phyloP scores from a whole-genome alignment of 331 rosid genomes.

The Ulmus americana region DNA sequence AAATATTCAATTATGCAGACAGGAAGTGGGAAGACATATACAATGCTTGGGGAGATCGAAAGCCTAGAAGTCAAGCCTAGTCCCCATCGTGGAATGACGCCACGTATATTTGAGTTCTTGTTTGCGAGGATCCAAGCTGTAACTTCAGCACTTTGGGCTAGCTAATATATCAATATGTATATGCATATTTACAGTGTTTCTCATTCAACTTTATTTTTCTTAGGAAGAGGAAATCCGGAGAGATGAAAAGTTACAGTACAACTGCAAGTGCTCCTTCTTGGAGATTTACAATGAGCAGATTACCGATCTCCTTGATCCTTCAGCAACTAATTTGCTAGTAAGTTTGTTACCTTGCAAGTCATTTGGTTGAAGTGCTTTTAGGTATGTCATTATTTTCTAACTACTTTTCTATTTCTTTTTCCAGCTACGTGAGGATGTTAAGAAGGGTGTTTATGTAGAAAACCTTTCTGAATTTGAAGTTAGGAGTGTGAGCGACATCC shows the following conservation, averaged over 20 bases:
- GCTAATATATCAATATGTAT: conserved; percentile 19
- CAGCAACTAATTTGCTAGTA: conserved; percentile 81
- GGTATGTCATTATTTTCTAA: conserved; percentile 5
- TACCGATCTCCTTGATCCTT: conserved; percentile 90
- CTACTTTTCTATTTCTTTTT: conserved; percentile 7
- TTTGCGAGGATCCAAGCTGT: conserved; percentile 98
- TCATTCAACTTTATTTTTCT: conserved; percentile 28
- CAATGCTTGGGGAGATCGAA: conserved; percentile 95
- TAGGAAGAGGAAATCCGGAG: conserved; percentile 95
- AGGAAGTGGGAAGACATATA: conserved; percentile 95
- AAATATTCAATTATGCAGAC: conserved; percentile 58
- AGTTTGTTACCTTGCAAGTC: conserved; percentile 30
- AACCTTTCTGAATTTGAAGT: conserved; percentile 89
- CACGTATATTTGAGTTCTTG: conserved; percentile 87
- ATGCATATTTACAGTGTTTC: conserved; percentile 1
- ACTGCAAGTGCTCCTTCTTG: conserved; percentile 94
- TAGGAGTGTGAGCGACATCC: conserved; percentile 65
- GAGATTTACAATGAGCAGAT: conserved; percentile 96
- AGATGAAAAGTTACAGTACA: conserved; percentile 78
- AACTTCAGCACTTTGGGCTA: conserved; percentile 29
- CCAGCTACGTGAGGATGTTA: conserved; percentile 88
- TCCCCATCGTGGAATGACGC: conserved; percentile 88
- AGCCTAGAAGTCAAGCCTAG: conserved; percentile 84
- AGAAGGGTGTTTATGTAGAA: conserved; percentile 88
- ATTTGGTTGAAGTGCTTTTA: conserved; percentile 17